Percentiles rank a stretch among this genome's conserved stretches.
Conservation (phyloP, 2,329 filamentous ascomycete species). For the Alternaria tenuissima region DNA sequence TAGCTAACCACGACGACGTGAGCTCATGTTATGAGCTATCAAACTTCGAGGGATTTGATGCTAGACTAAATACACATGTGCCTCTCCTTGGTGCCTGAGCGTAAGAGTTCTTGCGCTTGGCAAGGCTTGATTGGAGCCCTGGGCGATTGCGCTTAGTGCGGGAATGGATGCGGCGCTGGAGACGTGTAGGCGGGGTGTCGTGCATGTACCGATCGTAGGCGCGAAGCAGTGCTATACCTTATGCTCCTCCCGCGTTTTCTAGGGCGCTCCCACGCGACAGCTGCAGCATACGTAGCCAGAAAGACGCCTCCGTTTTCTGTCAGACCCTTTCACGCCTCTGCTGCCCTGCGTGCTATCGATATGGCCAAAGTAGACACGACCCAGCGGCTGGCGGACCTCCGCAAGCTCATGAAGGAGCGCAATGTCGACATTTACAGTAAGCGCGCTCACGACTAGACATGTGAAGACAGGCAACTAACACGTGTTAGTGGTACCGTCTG, state of each 20-base stretch:
- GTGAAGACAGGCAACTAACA: constrained; percentile 46
- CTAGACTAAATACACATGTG: background rate
- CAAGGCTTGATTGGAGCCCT: constrained; percentile 9
- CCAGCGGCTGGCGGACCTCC: constrained; percentile 75
- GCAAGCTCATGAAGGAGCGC: constrained; percentile 85
- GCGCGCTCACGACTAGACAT: background rate
- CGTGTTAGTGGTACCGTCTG: constrained; percentile 83
- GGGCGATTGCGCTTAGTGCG: constrained; percentile 17
- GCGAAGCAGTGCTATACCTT: constrained; percentile 19
- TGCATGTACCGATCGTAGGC: constrained; percentile 33
- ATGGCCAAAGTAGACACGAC: constrained; percentile 86
- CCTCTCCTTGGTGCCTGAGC: constrained; percentile 1
- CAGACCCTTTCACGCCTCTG: constrained; percentile 44
- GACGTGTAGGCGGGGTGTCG: constrained; percentile 28
- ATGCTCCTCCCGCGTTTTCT: constrained; percentile 45
- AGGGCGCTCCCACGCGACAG: constrained; percentile 39
- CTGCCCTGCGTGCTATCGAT: constrained; percentile 52
- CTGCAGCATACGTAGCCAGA: constrained; percentile 37
- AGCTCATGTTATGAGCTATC: constrained; percentile 25
- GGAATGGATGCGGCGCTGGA: constrained; percentile 5
- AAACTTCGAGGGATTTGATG: background rate
- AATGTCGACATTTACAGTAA: constrained; percentile 92
- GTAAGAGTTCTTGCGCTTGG: constrained; percentile 11
- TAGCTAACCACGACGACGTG: constrained; percentile 7
- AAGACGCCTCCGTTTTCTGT: constrained; percentile 19